phyloP scores from a whole-genome alignment of 1,284 basidiomycete genomes.

The Leccinum angustisporum region DNA sequence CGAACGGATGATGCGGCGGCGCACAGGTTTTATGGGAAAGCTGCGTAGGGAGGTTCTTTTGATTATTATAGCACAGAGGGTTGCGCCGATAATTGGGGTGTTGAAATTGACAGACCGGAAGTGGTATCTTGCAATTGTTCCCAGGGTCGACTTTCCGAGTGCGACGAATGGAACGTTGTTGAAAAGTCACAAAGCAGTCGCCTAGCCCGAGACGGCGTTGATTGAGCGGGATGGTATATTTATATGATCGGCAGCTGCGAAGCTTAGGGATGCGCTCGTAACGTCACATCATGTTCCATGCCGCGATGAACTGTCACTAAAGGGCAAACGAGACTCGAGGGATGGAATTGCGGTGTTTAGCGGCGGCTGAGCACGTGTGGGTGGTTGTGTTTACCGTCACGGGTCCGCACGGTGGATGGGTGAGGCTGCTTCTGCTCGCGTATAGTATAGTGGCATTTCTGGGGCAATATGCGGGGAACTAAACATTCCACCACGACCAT shows the following conservation, averaged over 20 bases:
- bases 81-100: background rate
- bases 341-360: constrained; percentile 7
- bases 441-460: background rate
- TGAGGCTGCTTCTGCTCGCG: background rate
- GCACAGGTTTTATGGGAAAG: constrained; percentile 11
- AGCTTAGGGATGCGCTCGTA: background rate
- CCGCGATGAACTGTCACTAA: background rate
- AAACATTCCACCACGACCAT: background rate
- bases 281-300: constrained; percentile 9
- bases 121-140: background rate
- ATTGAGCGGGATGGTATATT: constrained; percentile 2
- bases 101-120: background rate
- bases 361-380: background rate
- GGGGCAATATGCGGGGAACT: background rate
- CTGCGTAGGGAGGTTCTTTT: background rate
- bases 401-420: constrained; percentile 1
- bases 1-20: constrained; percentile 6
- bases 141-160: background rate
- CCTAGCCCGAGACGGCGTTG: background rate
- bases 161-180: background rate
- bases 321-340: background rate
- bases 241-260: constrained; percentile 14
- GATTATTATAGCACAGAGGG: constrained; percentile 12
- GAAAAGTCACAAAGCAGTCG: background rate
- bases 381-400: background rate